Percentiles rank a stretch among this genome's conserved stretches.
phyloP scores from a whole-genome alignment of 2,329 filamentous ascomycete species.

The Fusarium sambucinum region DNA sequence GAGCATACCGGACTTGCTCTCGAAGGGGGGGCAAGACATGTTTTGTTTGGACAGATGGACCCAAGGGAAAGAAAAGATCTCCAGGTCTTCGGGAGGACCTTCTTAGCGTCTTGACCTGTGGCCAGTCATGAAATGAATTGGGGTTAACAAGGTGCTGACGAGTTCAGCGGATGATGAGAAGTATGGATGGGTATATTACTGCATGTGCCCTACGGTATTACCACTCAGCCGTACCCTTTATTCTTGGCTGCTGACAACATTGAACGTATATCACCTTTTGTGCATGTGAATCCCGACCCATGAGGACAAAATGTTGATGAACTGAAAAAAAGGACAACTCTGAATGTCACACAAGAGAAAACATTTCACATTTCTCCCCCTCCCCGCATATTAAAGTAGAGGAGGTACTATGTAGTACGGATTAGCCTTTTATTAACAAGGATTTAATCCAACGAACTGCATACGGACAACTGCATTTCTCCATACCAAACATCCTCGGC shows the following conservation, averaged over 20 bases:
- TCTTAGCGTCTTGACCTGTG: constrained; percentile 14
- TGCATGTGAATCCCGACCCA: constrained; percentile 26
- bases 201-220: constrained; percentile 21
- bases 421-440: neutral
- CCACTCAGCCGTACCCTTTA: neutral
- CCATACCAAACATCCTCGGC: constrained; percentile 38
- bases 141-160: constrained; percentile 37
- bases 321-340: constrained; percentile 11
- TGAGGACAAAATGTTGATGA: neutral
- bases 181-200: neutral
- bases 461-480: constrained; percentile 11
- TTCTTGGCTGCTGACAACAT: constrained; percentile 15
- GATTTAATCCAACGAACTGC: constrained; percentile 8
- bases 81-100: constrained; percentile 20
- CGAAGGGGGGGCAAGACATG: neutral
- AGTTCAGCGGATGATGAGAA: constrained; percentile 6
- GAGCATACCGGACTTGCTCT: constrained; percentile 3
- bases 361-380: neutral
- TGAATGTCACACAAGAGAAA: neutral
- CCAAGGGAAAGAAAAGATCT: constrained; percentile 13
- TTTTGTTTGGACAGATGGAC: constrained; percentile 21
- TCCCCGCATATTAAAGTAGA: neutral
- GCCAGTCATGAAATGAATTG: constrained; percentile 5
- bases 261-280: neutral
- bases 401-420: neutral